phyloP scores from a whole-genome alignment of 2,329 filamentous ascomycete species.

The Onygenales sp. region DNA sequence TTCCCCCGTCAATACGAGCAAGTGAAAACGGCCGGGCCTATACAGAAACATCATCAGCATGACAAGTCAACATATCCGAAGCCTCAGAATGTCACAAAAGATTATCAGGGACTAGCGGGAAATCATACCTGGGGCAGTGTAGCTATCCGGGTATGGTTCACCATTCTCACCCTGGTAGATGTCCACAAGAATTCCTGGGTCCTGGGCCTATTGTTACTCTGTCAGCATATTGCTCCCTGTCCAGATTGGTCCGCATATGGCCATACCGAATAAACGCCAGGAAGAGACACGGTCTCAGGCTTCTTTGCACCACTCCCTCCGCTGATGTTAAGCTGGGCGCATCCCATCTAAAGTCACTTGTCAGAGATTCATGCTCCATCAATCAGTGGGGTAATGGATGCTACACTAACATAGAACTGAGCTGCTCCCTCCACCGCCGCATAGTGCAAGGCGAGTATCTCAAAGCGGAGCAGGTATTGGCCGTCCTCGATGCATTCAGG shows the following conservation, averaged over 20 bases:
- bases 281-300: conserved; percentile 15
- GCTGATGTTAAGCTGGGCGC: conserved; percentile 16
- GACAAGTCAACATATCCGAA: too few species aligned
- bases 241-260: too few species aligned
- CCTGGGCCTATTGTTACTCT: neutral
- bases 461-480: conserved; percentile 19
- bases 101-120: too few species aligned
- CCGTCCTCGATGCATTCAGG: conserved; percentile 15
- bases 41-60: too few species aligned
- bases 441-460: conserved; percentile 15
- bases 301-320: conserved; percentile 12
- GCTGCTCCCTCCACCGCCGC: conserved; percentile 9
- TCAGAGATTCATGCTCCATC: too few species aligned
- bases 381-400: neutral
- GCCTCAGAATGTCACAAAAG: too few species aligned
- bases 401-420: conserved; percentile 13
- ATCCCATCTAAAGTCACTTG: conserved; percentile 11
- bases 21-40: too few species aligned
- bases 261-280: conserved; percentile 14
- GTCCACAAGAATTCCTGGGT: neutral
- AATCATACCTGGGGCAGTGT: neutral
- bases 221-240: too few species aligned
- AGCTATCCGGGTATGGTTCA: neutral
- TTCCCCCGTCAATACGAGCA: too few species aligned
- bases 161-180: neutral